Evolutionary conservation across 768 basidiomycete genomes (phyloP).

Genomic region (Rhizopogon roseolus): DNA sequence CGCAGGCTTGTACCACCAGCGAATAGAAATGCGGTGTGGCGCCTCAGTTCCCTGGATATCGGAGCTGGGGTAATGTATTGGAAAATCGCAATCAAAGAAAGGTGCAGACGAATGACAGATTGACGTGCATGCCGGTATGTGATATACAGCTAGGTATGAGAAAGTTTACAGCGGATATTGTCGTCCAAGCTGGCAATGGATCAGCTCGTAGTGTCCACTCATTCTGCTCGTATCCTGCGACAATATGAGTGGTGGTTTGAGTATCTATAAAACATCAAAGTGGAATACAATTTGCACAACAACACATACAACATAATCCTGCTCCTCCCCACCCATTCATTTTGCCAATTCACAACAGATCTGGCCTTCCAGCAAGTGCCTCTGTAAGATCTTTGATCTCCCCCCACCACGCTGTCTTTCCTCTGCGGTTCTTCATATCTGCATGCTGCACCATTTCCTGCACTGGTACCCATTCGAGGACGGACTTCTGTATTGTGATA

Average conservation of each 20-base stretch:
- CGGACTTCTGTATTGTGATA: conserved; percentile 85
- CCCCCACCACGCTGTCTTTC: conserved; percentile 77
- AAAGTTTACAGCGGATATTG: no score
- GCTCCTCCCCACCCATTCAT: not conserved
- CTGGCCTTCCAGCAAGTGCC: conserved; percentile 60
- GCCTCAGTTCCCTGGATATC: not conserved
- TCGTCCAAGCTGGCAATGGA: no score
- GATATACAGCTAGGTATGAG: no score
- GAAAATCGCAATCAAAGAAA: no score
- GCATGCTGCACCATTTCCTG: conserved; percentile 80
- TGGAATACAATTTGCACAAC: not conserved
- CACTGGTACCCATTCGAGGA: conserved; percentile 79
- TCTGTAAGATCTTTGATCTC: conserved; percentile 67
- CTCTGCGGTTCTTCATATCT: conserved; percentile 87
- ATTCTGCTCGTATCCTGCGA: not conserved
- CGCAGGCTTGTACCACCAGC: not conserved
- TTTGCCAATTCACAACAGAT: conserved; percentile 34
- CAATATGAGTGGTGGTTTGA: not conserved
- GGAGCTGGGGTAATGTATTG: no score
- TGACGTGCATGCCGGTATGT: no score
- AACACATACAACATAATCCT: not conserved
- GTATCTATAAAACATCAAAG: not conserved
- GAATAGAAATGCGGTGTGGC: not conserved
- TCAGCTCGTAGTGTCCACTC: no score
- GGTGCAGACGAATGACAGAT: no score